Evolutionary conservation across 257 asterid species (phyloP), one percentile per base, ranked within the genome.

Genomic region (Solanum appendiculatum): DNA sequence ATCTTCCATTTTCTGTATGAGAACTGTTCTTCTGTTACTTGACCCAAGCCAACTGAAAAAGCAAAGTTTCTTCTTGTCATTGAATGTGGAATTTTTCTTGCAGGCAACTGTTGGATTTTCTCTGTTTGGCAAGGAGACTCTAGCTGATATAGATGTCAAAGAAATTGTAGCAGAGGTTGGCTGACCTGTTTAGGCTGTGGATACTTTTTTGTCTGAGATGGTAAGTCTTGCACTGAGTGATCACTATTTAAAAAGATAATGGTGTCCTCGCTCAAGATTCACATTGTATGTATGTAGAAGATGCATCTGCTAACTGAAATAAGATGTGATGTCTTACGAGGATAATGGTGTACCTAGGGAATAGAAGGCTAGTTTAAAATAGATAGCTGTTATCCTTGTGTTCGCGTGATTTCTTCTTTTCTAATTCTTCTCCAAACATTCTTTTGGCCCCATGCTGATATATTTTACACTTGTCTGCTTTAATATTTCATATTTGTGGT

Each of bases 51-150:
- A 25, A 68, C 75, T 68, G 75, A 68, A 73, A 73, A 36, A 37
- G 15, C 3, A 34, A 72, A 20, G 74, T 66, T 34, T 34, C 20
- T 58, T 60, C 33, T 83, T 23, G 58, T 23, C 7, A 9, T 58
- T 83, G 56, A 34, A 46, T 54, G 10, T 33, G 82, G 46, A 21
- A 34, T 37, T 83, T 8, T 68, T 74, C 82, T 86, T 92, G 94
- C 98, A 95, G 99, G 98, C 92, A 44, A 94, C 97, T 66, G 93
- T 97, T 87, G 95, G 93, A 73, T 93, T 97, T 86, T 91, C 94
- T 4, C 85, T 97, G 89, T 97, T 97, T 69, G 98, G 99, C 78
- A 97, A 95, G 91, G 98, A 95, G 92, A 95, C 98, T 70, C 89
- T 97, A 87, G 98, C 98, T 66, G 98, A 95, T 90, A 89, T 97